phyloP scores from a whole-genome alignment of 148 eudicot species.

The Dysphania ambrosioides region DNA sequence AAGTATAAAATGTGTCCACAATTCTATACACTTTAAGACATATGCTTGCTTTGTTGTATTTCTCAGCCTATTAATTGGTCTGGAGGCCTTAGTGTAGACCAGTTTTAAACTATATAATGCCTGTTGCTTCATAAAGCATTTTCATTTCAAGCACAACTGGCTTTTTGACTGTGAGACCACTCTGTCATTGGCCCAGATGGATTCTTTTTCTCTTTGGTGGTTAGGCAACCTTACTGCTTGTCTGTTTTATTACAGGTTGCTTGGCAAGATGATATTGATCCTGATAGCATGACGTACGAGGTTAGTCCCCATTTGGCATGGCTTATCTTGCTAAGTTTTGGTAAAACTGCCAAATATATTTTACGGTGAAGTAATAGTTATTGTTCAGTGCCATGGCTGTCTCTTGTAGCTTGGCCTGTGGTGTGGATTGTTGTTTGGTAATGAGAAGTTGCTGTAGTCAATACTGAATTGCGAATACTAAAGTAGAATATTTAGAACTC shows the following conservation, averaged over 20 bases:
- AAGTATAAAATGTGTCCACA: neutral
- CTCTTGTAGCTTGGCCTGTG: neutral
- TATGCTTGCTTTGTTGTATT: slow-evolving; percentile 1
- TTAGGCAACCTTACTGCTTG: neutral
- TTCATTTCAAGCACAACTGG: neutral
- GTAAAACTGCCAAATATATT: neutral
- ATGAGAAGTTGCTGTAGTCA: too few relatives aligned
- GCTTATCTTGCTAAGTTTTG: neutral
- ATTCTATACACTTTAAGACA: neutral
- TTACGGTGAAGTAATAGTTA: neutral
- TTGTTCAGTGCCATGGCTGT: neutral
- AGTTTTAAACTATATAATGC: neutral
- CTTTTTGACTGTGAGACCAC: neutral
- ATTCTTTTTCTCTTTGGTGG: neutral
- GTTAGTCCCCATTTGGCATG: slow-evolving; percentile 31
- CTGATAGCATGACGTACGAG: slow-evolving; percentile 82
- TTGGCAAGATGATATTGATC: slow-evolving; percentile 60
- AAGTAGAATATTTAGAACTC: neutral
- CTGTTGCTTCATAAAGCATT: neutral
- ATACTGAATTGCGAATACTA: neutral
- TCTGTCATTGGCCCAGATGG: neutral
- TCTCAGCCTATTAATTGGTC: neutral
- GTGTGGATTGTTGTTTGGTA: neutral
- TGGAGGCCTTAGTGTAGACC: neutral
- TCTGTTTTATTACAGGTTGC: slow-evolving; percentile 38